phyloP scores from a whole-genome alignment of 108 stramenopile species.

The Skeletonema marinoi region DNA sequence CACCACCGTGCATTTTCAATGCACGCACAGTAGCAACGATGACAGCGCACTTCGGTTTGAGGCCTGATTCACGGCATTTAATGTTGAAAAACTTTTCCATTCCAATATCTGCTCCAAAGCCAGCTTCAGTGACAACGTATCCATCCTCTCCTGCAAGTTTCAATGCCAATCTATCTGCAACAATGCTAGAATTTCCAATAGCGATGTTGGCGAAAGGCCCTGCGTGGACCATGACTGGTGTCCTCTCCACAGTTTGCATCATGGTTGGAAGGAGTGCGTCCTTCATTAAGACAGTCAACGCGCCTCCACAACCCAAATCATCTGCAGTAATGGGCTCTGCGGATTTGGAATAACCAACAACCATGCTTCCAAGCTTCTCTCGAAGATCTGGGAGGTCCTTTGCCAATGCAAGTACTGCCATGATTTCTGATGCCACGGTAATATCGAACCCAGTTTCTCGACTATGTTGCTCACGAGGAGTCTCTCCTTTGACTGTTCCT shows the following conservation, averaged over 20 bases:
- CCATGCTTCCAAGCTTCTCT: slow-evolving; percentile 93
- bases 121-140: slow-evolving; percentile 97
- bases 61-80: slow-evolving; percentile 91
- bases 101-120: slow-evolving; percentile 98
- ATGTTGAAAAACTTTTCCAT: slow-evolving; percentile 99
- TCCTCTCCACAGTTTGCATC: slow-evolving; percentile 98
- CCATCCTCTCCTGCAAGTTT: slow-evolving; percentile 93
- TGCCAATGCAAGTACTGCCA: slow-evolving; percentile 96
- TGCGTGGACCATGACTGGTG: slow-evolving; percentile 97
- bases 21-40: slow-evolving; percentile 99
- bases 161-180: slow-evolving; percentile 95
- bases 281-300: slow-evolving; percentile 96
- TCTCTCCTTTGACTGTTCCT: slow-evolving; percentile 48
- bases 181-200: slow-evolving; percentile 93
- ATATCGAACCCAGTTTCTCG: slow-evolving; percentile 97
- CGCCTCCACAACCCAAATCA: slow-evolving; percentile 97
- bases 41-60: slow-evolving; percentile 94
- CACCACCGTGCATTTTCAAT: slow-evolving; percentile 99
- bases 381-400: slow-evolving; percentile 90
- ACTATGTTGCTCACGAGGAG: slow-evolving; percentile 62
- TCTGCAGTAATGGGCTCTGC: slow-evolving; percentile 90
- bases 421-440: slow-evolving; percentile 97
- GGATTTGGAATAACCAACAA: slow-evolving; percentile 83
- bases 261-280: slow-evolving; percentile 95
- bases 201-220: slow-evolving; percentile 99